Conservation (phyloP, 1,284 basidiomycete genomes). For the Boletus semigastroideus region DNA sequence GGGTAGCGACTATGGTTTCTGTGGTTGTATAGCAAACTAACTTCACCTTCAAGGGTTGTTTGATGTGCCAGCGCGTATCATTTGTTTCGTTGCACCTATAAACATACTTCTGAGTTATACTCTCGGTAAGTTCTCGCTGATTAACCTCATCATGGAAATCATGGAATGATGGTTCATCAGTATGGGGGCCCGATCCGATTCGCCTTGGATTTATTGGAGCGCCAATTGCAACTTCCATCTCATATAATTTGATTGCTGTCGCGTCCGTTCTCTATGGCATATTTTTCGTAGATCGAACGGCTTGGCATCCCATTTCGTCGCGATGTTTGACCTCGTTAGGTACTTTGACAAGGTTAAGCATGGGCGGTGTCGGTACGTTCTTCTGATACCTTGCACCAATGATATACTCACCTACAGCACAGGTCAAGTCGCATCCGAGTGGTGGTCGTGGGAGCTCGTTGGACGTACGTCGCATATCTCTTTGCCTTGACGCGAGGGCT, state of each 20-base stretch:
- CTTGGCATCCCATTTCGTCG: slow-evolving; percentile 80
- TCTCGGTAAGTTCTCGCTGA: slow-evolving; percentile 50
- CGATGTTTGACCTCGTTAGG: slow-evolving; percentile 72
- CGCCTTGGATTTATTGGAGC: slow-evolving; percentile 92
- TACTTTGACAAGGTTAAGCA: slow-evolving; percentile 69
- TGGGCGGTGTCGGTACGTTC: slow-evolving; percentile 68
- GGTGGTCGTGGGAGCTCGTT: slow-evolving; percentile 41
- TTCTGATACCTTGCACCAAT: background rate
- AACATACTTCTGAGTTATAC: slow-evolving; percentile 85
- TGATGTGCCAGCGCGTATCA: slow-evolving; percentile 49
- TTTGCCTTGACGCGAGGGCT: background rate
- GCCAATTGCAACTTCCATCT: slow-evolving; percentile 86
- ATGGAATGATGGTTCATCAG: slow-evolving; percentile 36
- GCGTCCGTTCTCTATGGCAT: slow-evolving; percentile 73
- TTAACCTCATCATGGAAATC: background rate
- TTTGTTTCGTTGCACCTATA: slow-evolving; percentile 63
- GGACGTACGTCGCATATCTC: slow-evolving; percentile 40
- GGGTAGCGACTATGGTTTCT: slow-evolving; percentile 39
- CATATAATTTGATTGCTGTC: slow-evolving; percentile 81
- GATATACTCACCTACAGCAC: background rate
- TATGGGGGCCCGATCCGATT: slow-evolving; percentile 80
- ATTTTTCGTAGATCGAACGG: slow-evolving; percentile 72
- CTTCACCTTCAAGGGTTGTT: slow-evolving; percentile 62
- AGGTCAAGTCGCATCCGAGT: slow-evolving; percentile 21
- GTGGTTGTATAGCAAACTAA: background rate